Evolutionary conservation across 129 eudicot species (phyloP).

Genomic region (Tagetes erecta): DNA sequence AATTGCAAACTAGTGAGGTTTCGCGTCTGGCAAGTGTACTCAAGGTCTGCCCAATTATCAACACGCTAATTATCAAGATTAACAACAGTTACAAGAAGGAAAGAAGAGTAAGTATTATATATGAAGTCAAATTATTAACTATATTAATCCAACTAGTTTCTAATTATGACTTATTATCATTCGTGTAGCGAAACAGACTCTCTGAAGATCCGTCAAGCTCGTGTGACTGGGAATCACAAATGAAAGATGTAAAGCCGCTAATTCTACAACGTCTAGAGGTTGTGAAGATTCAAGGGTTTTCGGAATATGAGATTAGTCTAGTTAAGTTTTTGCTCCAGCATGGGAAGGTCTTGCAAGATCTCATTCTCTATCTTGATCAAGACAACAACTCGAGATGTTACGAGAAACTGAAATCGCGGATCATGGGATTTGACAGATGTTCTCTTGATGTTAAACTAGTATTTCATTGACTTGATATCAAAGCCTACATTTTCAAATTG

Average conservation of each 20-base stretch:
- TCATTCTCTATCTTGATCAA: slow-evolving; percentile 38
- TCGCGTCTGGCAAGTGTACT: slow-evolving; percentile 53
- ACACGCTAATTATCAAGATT: slow-evolving; percentile 51
- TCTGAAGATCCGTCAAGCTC: slow-evolving; percentile 38
- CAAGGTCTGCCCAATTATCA: slow-evolving; percentile 47
- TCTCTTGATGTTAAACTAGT: slow-evolving; percentile 56
- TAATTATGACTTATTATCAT: slow-evolving; percentile 17
- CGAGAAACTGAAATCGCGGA: slow-evolving; percentile 56
- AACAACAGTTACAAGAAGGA: slow-evolving; percentile 17
- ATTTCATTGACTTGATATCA: slow-evolving; percentile 35
- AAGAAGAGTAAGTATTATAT: slow-evolving; percentile 45
- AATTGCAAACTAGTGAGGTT: slow-evolving; percentile 41
- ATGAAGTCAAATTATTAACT: not conserved
- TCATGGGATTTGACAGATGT: slow-evolving; percentile 61
- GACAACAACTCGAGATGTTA: slow-evolving; percentile 38
- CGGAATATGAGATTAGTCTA: slow-evolving; percentile 48
- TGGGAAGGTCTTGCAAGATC: slow-evolving; percentile 59
- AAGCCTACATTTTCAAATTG: not conserved
- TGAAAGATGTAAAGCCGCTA: slow-evolving; percentile 42
- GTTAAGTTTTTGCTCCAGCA: slow-evolving; percentile 67
- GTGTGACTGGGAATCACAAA: slow-evolving; percentile 56
- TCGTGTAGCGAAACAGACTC: slow-evolving; percentile 51
- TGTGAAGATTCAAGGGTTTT: slow-evolving; percentile 56
- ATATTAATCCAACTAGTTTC: not conserved
- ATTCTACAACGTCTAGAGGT: slow-evolving; percentile 49